Evolutionary conservation across 139 green algal genomes (phyloP), one percentile per base, ranked within the genome.

Genomic region (Asterochloris erici): DNA sequence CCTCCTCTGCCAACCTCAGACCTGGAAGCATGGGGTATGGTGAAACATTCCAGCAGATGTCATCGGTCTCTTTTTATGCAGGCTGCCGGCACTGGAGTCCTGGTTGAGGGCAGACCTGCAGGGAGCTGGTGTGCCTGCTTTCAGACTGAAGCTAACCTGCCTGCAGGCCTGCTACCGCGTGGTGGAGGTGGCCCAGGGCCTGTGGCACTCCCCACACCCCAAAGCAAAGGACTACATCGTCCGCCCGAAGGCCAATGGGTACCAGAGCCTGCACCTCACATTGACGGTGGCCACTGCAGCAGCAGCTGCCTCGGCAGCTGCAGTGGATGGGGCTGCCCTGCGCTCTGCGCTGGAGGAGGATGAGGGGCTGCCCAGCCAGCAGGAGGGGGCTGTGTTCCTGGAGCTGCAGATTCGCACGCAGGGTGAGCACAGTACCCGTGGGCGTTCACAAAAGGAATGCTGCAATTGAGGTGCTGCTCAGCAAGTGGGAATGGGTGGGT

Each of bases 191-290:
- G 93, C 90, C 1, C 63, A 83, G 24, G 24, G 68, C 17, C 84
- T 97, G 79, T 99, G 94, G 93, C 27, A 75, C 13, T 70, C 86
- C 17, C 70, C 96, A n/a, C 62, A 87, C 9, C 89, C 81, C 16
- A 88, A 95, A 61, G 83, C 17, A 75, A 98, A 98, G 86, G 96
- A 99, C 85, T 99, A 98, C 90, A 95, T 98, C 47, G 62, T 79
- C 10, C 24, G 66, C 10, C 95, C 96, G 12, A 99, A 99, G 81
- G 12, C 74, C 19, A 98, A 98, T 83, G 94, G 94, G 66, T 99
- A 99, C 89, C 92, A 95, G 75, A 93, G 85, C 71, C 85, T 99
- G 27, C 96, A 99, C 88, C 82, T 88, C 54, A 96, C 94, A 0
- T 27, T 98, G 19, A 66, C 81, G 28, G 86, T 94, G 62, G 38